Evolutionary conservation across 2,329 filamentous ascomycete species (phyloP), one percentile per base, ranked within the genome.

Genomic region (Aspergillus sp.): DNA sequence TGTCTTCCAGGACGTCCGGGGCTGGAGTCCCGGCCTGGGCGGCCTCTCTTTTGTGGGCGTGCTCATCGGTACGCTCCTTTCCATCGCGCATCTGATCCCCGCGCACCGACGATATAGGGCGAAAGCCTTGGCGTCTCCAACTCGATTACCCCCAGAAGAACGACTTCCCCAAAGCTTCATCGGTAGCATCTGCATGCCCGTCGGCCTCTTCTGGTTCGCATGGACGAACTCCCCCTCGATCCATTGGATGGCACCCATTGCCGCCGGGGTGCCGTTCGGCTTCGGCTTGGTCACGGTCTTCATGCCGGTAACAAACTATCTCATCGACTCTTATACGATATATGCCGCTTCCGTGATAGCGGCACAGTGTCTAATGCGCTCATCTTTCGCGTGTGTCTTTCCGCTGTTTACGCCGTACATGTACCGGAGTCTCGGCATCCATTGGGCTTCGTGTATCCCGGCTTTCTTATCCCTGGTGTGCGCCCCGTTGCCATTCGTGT

Each of bases 181-280:
- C 6, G 75, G 75, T 17, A 71, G 70, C 55, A 71, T 78, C 23
- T 64, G 66, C 14, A 70, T 84, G 46, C 81, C 82, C 0, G 66
- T 81, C 47, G 76, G 78, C 11, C 69, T 82, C 2, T 81, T 82
- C 63, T 80, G 78, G 78, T 78, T 82, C 46, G 80, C 79, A 1
- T 82, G 80, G 80, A 80, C 80, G 0, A 77, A 78, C 44, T 76
- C 68, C 52, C 69, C 60, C 63, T 60, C 55, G 5, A 58, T 66
- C 41, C 64, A 67, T 52, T 68, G 64, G 64, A 59, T 67, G 40
- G 63, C 58, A 5, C 58, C 58, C 42, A 65, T 67, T 31, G 57
- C 64, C 21, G 64, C 56, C 6, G 58, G 53, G 9, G 64, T 57
- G 2, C 59, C 65, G 2, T 67, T 71, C 36, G 68, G 68, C 3